Evolutionary conservation across 2,329 filamentous ascomycete species (phyloP), one percentile per base, ranked within the genome.

Genomic region (Monosporascus sp.): DNA sequence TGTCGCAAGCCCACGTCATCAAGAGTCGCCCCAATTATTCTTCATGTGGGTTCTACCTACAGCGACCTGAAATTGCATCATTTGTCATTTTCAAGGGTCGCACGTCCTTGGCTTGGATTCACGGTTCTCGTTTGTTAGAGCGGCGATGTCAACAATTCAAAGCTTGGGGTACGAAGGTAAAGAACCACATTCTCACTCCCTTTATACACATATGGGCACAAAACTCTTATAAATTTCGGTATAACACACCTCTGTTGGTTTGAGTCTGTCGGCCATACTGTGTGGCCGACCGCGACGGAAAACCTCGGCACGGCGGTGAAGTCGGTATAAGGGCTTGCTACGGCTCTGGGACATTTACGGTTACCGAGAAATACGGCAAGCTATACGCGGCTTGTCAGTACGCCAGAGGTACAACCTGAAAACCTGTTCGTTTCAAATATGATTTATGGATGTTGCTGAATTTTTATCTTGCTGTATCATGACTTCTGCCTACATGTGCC

Each of bases 11-110:
- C 55, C 54, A 49, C 49, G 55, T 58, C 43, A 54, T 61, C 57
- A 57, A 60, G 59, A 58, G 57, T 54, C 57, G 58, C 59, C 59
- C 59, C 57, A 61, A 52, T 56, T 53, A 60, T 51, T 51, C 55
- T 61, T 61, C 57, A 61, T 57, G 59, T 61, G 59, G 59, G 55
- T 57, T 47, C 49, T 54, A 27, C 15, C 25, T 46, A 35, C 31
- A 35, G 31, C 43, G 43, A 24, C 43, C 43, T 24, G 20, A 46
- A 46, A 15, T 24, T 46, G 9, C 24, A 46, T 17, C 17, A 46
- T 46, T 24, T 7, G n/a, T 35, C 11, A 14, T 14, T 35, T 35
- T 14, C 11, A 35, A 35, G 31, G 31, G 31, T 14, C 31, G 11
- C 31, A 35, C 5, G 31, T 35, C 9, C 31, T 35, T 35, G 31